Evolutionary conservation across 2,329 filamentous ascomycete genomes (phyloP), one percentile per base, ranked within the genome.

Genomic region (Diaporthe vexans): DNA sequence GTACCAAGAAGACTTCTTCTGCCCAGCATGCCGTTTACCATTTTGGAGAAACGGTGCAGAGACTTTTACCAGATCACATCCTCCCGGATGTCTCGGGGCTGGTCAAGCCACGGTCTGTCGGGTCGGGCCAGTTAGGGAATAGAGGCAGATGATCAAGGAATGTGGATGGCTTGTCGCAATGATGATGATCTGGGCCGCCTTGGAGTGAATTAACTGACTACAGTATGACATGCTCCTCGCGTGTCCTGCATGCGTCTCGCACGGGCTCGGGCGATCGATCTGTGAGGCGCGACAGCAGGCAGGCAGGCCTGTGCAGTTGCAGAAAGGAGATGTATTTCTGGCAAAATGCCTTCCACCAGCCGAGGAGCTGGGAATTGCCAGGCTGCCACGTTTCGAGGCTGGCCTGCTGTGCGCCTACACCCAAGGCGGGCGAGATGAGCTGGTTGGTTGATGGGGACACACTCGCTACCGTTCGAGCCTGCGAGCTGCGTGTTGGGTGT

Each of bases 1-100:
- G 33, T n/a, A n/a, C 15, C 13, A 51, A 10, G 21, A 52, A 19
- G 17, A 13, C 46, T 21, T 67, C 26, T 13, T 13, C 19, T 40
- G 26, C 24, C 29, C 46, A 37, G 46, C 21, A n/a, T 21, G 29
- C 63, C 63, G 46, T 67, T 67, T 67, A 52, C 29, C 46, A 33
- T 7, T 7, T 52, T 37, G 21, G 7, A 11, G 33, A 67, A 67
- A 37, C 63, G 63, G 63, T 37, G 63, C 63, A 67, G 63, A 52
- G 29, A 67, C 51, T 67, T 67, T n/a, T 48, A 13, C 35, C 35
- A n/a, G 33, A 33, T 48, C 68, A 58, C 52, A n/a, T 71, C 29
- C 24, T 19, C 29, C 69, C 69, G 69, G 69, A 71, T 71, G 69
- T 71, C 69, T 71, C 69, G 69, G 69, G 56, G 15, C 58, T 71